Percentiles rank a stretch among this genome's conserved stretches.
Conservation (phyloP, 306 rosid species). For the Rosa persica region DNA sequence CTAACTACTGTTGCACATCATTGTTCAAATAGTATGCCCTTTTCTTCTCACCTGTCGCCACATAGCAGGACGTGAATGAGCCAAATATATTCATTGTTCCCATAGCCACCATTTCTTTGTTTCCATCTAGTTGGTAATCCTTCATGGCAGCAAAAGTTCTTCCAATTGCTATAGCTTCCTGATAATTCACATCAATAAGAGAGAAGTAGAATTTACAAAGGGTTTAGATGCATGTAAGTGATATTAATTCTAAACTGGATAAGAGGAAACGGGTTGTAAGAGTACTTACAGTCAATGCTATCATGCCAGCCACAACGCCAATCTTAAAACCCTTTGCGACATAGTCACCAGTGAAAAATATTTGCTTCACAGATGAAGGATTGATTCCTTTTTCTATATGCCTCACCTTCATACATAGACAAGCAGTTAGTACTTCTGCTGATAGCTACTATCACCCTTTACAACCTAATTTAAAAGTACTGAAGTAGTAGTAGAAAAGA, state of each 20-base stretch:
- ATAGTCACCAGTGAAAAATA: slow-evolving; percentile 66
- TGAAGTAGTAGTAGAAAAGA: neutral
- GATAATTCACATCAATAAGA: slow-evolving; percentile 17
- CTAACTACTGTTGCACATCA: neutral
- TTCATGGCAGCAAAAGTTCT: slow-evolving; percentile 97
- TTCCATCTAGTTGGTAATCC: slow-evolving; percentile 92
- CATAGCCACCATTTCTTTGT: slow-evolving; percentile 95
- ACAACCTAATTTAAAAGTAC: neutral
- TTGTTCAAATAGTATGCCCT: neutral
- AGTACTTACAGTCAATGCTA: slow-evolving; percentile 78
- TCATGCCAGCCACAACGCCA: slow-evolving; percentile 82
- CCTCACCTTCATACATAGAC: slow-evolving; percentile 57
- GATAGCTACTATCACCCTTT: neutral
- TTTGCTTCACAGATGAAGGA: slow-evolving; percentile 68
- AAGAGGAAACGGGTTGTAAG: slow-evolving; percentile 25
- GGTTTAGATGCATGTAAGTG: slow-evolving; percentile 12
- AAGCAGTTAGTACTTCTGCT: slow-evolving; percentile 15
- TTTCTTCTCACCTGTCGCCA: slow-evolving; percentile 81
- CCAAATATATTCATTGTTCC: slow-evolving; percentile 93
- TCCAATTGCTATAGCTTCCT: slow-evolving; percentile 97
- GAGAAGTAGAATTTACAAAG: neutral
- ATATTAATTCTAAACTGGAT: slow-evolving; percentile 17
- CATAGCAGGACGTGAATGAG: slow-evolving; percentile 96
- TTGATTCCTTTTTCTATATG: slow-evolving; percentile 78
- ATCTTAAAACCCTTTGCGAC: slow-evolving; percentile 73